Conservation (phyloP, 176 grass and related monocot species). For the Elymus sibiricus region DNA sequence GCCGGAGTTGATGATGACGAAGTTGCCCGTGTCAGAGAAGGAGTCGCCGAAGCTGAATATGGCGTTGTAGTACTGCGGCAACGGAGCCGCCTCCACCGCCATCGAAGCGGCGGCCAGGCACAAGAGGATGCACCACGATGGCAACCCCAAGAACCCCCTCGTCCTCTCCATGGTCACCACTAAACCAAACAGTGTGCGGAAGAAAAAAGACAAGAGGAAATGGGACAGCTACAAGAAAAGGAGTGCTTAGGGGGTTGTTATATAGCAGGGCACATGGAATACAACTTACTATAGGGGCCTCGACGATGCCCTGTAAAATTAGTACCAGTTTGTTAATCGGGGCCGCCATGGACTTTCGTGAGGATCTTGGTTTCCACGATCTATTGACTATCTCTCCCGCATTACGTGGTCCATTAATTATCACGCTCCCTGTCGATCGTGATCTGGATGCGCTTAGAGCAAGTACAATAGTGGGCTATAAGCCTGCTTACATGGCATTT, state of each 20-base stretch:
- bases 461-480: no score
- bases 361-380: no score
- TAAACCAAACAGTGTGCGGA: neutral
- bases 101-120: neutral
- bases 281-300: neutral
- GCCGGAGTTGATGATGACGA: constrained; percentile 44
- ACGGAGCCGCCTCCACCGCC: constrained; percentile 56
- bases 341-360: constrained; percentile 14
- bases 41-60: no score
- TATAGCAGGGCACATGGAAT: constrained; percentile 5
- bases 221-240: no score
- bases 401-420: neutral
- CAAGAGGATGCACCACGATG: neutral
- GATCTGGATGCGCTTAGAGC: neutral
- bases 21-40: no score
- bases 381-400: constrained; percentile 3
- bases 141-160: no score
- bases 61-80: neutral
- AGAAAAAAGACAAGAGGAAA: neutral
- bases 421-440: neutral
- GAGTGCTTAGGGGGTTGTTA: no score
- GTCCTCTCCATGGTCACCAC: neutral
- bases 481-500: no score
- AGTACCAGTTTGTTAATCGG: neutral
- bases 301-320: neutral